A percentile compares a stretch with the other conserved stretches of the same genome.
Evolutionary conservation across 768 basidiomycete species (phyloP).

Genomic region (Tylopilus intermedius): DNA sequence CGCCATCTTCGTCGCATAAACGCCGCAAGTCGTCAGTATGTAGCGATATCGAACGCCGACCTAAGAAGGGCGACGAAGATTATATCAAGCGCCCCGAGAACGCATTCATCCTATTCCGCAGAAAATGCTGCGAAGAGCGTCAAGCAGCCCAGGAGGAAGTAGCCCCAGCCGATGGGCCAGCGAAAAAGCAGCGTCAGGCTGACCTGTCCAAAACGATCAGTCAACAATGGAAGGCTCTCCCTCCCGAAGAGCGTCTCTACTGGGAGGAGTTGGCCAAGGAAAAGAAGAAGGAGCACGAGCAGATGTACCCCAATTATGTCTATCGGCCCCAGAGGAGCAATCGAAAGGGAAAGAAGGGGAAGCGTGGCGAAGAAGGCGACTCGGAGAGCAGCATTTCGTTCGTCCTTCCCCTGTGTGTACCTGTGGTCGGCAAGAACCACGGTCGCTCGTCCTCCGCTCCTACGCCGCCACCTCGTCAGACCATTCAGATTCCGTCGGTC

Average conservation of each 20-base stretch:
- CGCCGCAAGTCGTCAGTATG: slow-evolving; percentile 49
- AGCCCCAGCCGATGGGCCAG: slow-evolving; percentile 30
- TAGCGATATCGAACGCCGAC: slow-evolving; percentile 45
- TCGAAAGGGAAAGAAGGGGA: slow-evolving; percentile 45
- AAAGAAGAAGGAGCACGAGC: slow-evolving; percentile 75
- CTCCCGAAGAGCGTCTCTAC: slow-evolving; percentile 58
- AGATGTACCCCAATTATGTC: slow-evolving; percentile 71
- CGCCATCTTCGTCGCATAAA: slow-evolving; percentile 38
- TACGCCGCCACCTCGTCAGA: slow-evolving; percentile 62
- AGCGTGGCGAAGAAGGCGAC: slow-evolving; percentile 40
- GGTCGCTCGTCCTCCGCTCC: slow-evolving; percentile 54
- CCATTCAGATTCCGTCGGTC: slow-evolving; percentile 65
- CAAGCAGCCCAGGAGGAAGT: slow-evolving; percentile 52
- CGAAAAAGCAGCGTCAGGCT: slow-evolving; percentile 73
- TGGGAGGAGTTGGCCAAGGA: slow-evolving; percentile 78
- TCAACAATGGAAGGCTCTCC: slow-evolving; percentile 71
- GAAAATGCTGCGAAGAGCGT: slow-evolving; percentile 71
- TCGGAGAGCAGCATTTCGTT: slow-evolving; percentile 51
- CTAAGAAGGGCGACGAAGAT: slow-evolving; percentile 69
- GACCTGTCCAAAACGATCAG: slow-evolving; percentile 80
- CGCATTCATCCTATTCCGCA: slow-evolving; percentile 80
- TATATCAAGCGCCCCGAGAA: slow-evolving; percentile 83
- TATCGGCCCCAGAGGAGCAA: slow-evolving; percentile 65
- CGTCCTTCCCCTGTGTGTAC: slow-evolving; percentile 36
- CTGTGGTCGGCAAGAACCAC: slow-evolving; percentile 38